phyloP scores from a whole-genome alignment of 2,329 filamentous ascomycete genomes.

The Xylaria polymorpha region DNA sequence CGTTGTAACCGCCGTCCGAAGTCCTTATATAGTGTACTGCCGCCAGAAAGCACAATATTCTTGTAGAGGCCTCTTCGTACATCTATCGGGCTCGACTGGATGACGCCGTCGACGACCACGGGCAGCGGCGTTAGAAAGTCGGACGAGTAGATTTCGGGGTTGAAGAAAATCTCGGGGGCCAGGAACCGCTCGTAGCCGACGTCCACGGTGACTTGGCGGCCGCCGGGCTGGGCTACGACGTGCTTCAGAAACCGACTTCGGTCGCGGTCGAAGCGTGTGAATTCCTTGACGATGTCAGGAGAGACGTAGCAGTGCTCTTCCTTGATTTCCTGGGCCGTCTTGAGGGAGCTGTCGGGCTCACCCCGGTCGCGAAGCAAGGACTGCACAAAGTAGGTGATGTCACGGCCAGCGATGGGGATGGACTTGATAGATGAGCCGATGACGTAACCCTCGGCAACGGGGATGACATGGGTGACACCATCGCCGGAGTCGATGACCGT shows the following conservation, averaged over 20 bases:
- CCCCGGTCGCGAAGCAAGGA: constrained; percentile 94
- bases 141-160: constrained; percentile 98
- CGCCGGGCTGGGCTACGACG: constrained; percentile 85
- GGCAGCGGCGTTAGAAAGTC: constrained; percentile 97
- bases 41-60: constrained; percentile 98
- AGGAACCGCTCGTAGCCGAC: constrained; percentile 98
- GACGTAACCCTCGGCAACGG: constrained; percentile 97
- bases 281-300: constrained; percentile 99
- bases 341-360: constrained; percentile 94
- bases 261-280: constrained; percentile 92
- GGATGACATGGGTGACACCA: constrained; percentile 98
- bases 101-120: constrained; percentile 93
- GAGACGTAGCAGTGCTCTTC: constrained; percentile 99
- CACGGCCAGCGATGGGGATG: constrained; percentile 95
- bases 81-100: constrained; percentile 97
- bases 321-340: constrained; percentile 98
- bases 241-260: constrained; percentile 92
- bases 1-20: constrained; percentile 95
- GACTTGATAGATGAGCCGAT: constrained; percentile 99
- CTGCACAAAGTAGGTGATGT: constrained; percentile 99
- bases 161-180: constrained; percentile 99
- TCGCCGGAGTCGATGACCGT: constrained; percentile 99
- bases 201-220: constrained; percentile 85
- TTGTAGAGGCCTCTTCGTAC: constrained; percentile 98
- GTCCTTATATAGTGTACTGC: constrained; percentile 98